These are phyloP conservation scores for Yamadazyma mexicana DNA, from an alignment of 1,139 yeast species.

Conservation along the genomic window DNA sequence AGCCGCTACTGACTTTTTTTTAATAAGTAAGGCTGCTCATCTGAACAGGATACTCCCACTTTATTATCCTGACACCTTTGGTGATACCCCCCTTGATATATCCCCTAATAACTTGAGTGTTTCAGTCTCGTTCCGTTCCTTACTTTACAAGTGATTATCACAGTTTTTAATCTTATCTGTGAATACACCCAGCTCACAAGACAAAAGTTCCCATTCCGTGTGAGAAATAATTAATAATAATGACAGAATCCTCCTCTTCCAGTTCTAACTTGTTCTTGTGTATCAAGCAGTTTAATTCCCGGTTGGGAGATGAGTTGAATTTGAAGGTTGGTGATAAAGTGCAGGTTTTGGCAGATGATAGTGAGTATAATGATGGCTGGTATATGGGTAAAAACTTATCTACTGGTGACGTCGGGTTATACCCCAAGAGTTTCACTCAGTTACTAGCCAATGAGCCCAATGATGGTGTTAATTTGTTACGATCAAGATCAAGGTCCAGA, in stretches of 20 bases:
- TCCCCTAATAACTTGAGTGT: neutral
- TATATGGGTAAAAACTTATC: constrained; percentile 77
- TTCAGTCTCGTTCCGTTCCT: constrained; percentile 1
- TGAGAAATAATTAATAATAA: neutral
- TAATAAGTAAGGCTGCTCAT: neutral
- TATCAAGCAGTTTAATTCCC: constrained; percentile 80
- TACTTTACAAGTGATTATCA: neutral
- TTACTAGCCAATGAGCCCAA: constrained; percentile 24
- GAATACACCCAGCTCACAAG: neutral
- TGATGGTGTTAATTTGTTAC: constrained; percentile 28
- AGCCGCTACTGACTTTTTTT: neutral
- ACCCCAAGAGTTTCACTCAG: constrained; percentile 84
- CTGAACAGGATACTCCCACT: neutral
- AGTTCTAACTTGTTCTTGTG: constrained; percentile 44
- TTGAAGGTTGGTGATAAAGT: constrained; percentile 81
- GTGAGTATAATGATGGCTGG: constrained; percentile 98
- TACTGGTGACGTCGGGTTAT: constrained; percentile 76
- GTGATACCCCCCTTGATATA: neutral
- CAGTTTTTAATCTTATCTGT: neutral
- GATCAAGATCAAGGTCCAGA: constrained; percentile 42
- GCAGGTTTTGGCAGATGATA: constrained; percentile 88
- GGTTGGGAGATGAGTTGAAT: constrained; percentile 86
- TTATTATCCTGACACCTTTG: neutral
- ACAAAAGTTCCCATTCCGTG: too few relatives aligned
- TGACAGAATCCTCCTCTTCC: neutral